Evolutionary conservation across 495 filamentous ascomycete species (phyloP).

Genomic region (Friedmanniomyces simplex): DNA sequence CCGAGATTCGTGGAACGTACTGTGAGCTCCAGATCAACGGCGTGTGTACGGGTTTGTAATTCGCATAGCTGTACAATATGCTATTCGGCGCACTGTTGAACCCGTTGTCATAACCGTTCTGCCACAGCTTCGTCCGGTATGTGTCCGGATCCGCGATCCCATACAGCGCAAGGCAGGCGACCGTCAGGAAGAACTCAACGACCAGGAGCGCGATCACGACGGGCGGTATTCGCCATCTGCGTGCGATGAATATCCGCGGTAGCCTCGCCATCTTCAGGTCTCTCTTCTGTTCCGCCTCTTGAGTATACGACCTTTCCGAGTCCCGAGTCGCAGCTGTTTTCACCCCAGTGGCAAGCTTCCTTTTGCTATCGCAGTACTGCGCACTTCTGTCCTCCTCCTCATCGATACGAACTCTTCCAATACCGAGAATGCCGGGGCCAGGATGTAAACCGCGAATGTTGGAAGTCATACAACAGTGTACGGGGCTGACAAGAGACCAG

Average conservation of each 20-base stretch:
- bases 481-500: too few species aligned
- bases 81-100: constrained; percentile 74
- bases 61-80: constrained; percentile 65
- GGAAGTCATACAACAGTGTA: too few species aligned
- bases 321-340: neutral
- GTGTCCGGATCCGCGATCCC: constrained; percentile 70
- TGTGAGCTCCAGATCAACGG: constrained; percentile 76
- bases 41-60: constrained; percentile 52
- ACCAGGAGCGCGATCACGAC: constrained; percentile 56
- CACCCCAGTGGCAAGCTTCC: too few species aligned
- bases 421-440: too few species aligned
- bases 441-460: too few species aligned
- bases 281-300: neutral
- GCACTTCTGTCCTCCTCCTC: too few species aligned
- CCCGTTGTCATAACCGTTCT: constrained; percentile 63
- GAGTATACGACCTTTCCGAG: neutral
- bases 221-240: constrained; percentile 56
- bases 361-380: too few species aligned
- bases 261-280: neutral
- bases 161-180: constrained; percentile 66
- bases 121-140: constrained; percentile 72
- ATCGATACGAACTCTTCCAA: too few species aligned
- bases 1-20: constrained; percentile 41
- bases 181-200: constrained; percentile 56
- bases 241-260: constrained; percentile 22